Evolutionary conservation across 2,329 filamentous ascomycete species (phyloP), one percentile per base, ranked within the genome.

Genomic region (Hypoxylon rubiginosum): DNA sequence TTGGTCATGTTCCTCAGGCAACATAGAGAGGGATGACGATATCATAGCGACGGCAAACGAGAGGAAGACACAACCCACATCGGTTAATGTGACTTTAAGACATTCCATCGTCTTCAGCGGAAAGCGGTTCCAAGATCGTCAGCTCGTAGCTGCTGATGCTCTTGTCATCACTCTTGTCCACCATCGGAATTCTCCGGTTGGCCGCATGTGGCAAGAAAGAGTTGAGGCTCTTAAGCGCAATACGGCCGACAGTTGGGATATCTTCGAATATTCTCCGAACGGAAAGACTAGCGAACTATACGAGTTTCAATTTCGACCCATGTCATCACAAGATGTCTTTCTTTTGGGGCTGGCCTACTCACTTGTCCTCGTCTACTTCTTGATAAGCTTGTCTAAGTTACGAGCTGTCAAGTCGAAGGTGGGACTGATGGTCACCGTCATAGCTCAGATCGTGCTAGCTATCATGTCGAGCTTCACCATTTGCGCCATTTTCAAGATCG

Each of bases 31-130:
- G 15, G 92, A 95, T 72, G 58, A 76, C 0, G 84, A 94, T 74
- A 84, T 94, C 11, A 76, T 94, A 2, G 77, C 79, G 1, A 94
- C 92, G 0, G 89, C 94, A 73, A 93, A 94, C 71, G 80, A 86
- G 57, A 85, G 82, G 66, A 88, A 88, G 58, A 84, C 81, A 0
- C 86, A 86, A 65, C 85, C 86, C 1, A 92, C 91, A 0, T 87
- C 87, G 1, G 87, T 92, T 72, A 93, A 94, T 74, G 83, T 93
- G 46, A 93, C 91, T 0, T 80, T 95, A 28, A 86, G 91, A 9
- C 92, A 92, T 73, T 92, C 91, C 1, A 92, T 92, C 56, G 91
- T 94, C 17, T 93, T 95, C 71, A 92, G 91, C 62, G 92, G 92
- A n/a, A 94, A 94, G 75, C 84, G 85, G 3, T 94, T 93, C 70